Evolutionary conservation across 257 asterid species (phyloP), one percentile per base, ranked within the genome.

Genomic region (Nicotiana paniculata): DNA sequence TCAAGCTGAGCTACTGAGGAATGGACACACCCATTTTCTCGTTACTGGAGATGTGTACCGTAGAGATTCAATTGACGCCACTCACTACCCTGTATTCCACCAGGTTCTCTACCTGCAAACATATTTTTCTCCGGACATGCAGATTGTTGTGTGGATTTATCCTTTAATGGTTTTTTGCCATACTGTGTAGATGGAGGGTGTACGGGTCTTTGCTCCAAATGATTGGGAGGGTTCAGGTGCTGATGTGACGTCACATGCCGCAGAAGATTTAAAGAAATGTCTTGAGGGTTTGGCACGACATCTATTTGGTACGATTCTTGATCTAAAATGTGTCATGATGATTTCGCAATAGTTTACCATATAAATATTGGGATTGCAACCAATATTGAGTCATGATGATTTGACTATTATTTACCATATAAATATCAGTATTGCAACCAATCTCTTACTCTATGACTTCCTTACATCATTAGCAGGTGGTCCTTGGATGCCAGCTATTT

Each of bases 41-140:
- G 98, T 93, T 35, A 90, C 96, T 12, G 98, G 98, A 87, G 98
- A 95, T 90, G 98, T 95, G 81, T 95, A 95, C 82, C 97, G 98
- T 80, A 90, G 99, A 86, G 97, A 96, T 86, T 93, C 99, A 10
- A 94, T 96, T 58, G 98, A 96, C 85, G 89, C 98, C 66, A 96
- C 97, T 81, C 98, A 94, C 83, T 94, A 96, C 90, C 99, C 98
- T 35, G 98, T 94, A n/a, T 96, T 96, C 87, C 99, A 96, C 85
- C 99, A 96, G 99, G 98, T 26, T 59, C 70, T 80, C 8, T 54
- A 82, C 78, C 15, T 66, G 39, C 75, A 26, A 48, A 30, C 72
- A 61, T 79, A 24, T 62, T 24, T 78, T 33, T 24, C 61, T 21
- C 72, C 12, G 8, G 11, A 58, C 8, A 58, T 16, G 58, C 26